These are phyloP conservation scores for Coccomyxa subellipsoidea DNA, from an alignment of 163 green algal species.

Conservation along the genomic window DNA sequence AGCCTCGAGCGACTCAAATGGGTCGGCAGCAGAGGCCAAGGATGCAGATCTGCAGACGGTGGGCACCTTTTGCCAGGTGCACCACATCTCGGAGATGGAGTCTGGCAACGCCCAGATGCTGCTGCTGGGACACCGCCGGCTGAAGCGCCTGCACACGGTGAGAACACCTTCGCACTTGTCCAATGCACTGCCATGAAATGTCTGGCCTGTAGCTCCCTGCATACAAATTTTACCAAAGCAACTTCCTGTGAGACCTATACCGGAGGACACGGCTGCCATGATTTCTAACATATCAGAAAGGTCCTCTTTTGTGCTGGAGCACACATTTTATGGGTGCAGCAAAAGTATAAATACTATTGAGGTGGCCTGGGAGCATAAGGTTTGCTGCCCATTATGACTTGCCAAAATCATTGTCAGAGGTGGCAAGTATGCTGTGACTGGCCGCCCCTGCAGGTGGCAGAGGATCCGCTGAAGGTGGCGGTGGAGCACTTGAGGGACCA, in stretches of 20 bases:
- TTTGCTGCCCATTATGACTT: no score
- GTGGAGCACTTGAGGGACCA: constrained; percentile 85
- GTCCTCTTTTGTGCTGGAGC: no score
- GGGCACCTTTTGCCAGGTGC: constrained; percentile 87
- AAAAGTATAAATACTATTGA: no score
- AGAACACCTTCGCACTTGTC: background rate
- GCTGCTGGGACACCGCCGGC: constrained; percentile 85
- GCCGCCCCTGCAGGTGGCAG: constrained; percentile 12
- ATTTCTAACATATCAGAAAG: no score
- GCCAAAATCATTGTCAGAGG: no score
- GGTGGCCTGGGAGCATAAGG: no score
- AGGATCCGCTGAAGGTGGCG: constrained; percentile 57
- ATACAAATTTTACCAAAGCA: no score
- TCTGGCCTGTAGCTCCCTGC: background rate
- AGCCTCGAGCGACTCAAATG: constrained; percentile 9
- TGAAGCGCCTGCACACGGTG: constrained; percentile 55
- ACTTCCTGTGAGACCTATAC: no score
- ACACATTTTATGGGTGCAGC: no score
- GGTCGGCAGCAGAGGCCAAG: constrained; percentile 12
- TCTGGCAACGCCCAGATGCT: constrained; percentile 69
- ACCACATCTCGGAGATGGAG: background rate
- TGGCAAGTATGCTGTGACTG: no score
- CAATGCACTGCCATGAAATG: no score
- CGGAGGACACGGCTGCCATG: no score
- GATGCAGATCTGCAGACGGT: constrained; percentile 59